Conservation (phyloP, 164 flowering plant species). For the Tetrastigma voinierianum region DNA sequence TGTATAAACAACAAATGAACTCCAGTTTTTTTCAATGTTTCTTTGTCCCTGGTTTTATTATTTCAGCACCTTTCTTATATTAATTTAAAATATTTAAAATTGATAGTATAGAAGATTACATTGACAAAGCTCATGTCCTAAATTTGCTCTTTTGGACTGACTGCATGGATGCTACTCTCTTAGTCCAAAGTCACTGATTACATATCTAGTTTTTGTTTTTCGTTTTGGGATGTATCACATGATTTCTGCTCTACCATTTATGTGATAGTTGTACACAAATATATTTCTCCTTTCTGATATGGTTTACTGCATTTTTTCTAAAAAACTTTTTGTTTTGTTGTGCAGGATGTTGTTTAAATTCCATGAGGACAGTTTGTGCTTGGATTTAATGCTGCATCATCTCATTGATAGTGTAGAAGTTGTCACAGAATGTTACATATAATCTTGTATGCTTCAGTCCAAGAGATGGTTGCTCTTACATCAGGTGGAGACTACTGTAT, state of each 20-base stretch:
- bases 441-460: background rate
- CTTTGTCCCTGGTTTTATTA: too few species aligned
- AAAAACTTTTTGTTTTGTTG: background rate
- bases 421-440: background rate
- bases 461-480: background rate
- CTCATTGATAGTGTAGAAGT: background rate
- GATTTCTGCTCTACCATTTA: background rate
- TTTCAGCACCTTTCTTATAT: too few species aligned
- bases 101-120: background rate
- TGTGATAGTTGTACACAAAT: background rate
- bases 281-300: background rate
- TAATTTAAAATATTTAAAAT: background rate
- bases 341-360: slow-evolving; percentile 6
- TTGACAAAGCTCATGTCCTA: too few species aligned
- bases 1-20: too few species aligned
- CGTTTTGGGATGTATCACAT: background rate
- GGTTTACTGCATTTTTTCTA: background rate
- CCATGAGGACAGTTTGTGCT: background rate
- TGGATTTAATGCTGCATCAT: slow-evolving; percentile 5
- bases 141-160: background rate
- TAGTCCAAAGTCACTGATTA: background rate
- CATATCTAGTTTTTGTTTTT: background rate
- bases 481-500: background rate
- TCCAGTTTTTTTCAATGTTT: too few species aligned
- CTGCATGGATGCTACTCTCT: background rate